phyloP scores from a whole-genome alignment of 108 stramenopile species.

The Bacterosira constricta region DNA sequence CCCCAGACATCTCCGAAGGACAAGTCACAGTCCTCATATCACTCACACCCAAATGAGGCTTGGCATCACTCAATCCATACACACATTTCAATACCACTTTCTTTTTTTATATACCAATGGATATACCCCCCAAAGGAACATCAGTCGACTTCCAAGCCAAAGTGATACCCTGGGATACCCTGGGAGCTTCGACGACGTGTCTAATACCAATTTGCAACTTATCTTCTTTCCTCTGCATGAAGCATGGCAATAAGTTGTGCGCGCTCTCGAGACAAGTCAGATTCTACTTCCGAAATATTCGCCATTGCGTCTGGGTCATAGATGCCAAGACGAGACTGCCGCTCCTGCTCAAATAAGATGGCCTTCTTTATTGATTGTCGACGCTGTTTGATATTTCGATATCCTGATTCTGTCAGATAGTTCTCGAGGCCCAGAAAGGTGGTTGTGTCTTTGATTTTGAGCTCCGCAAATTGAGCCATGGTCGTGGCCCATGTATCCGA shows the following conservation, averaged over 20 bases:
- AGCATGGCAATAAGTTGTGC: not conserved
- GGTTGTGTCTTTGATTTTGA: not conserved
- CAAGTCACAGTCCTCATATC: constrained; percentile 43
- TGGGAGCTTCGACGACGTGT: too few species aligned
- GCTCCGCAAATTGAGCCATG: not conserved
- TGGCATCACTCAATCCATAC: constrained; percentile 47
- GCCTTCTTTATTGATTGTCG: not conserved
- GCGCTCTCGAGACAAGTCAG: not conserved
- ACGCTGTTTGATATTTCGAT: not conserved
- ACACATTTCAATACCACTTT: too few species aligned
- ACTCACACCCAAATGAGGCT: constrained; percentile 47
- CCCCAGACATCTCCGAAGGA: constrained; percentile 20
- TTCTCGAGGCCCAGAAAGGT: not conserved
- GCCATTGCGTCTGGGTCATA: not conserved
- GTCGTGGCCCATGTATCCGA: too few species aligned
- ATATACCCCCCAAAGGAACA: too few species aligned
- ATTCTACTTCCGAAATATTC: not conserved
- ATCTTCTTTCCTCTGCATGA: too few species aligned
- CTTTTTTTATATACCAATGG: too few species aligned
- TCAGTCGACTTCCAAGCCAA: too few species aligned
- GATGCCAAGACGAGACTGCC: not conserved
- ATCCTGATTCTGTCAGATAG: not conserved
- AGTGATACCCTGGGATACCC: too few species aligned
- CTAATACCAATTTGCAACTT: too few species aligned
- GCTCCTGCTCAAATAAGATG: not conserved